Base-by-base conservation (phyloP, 2,329 filamentous ascomycete species). In the Torrubiellomyces zombiae region DNA sequence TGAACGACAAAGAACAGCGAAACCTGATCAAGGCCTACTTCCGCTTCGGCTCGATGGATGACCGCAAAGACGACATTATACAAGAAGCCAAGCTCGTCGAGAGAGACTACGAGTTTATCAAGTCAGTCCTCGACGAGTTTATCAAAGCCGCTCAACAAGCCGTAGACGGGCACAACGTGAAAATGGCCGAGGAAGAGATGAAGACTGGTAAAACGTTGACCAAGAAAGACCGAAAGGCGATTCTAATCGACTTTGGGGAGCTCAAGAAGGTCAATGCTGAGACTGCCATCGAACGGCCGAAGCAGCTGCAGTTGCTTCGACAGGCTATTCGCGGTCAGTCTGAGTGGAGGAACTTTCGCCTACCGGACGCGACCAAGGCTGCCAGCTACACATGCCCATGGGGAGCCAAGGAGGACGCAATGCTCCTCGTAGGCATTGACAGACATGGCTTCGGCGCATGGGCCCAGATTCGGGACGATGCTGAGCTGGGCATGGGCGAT, bases 201-300 rank as follows among this genome's bases (percentile, higher is more conserved):
- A 71, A 77, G 34, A 64, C 68, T 0, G 81, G 81, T 43, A 91
- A 89, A 46, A 65, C 73, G 3, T 54, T 91, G 27, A 92, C 86
- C 0, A 94, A 95, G 58, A 98, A 98, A 50, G 89, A 98, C 46
- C 82, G 82, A 51, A 98, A 98, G 52, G 89, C 89, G 1, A 81
- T 98, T 11, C 59, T 98, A 21, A 94, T 98, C 40, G 85, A 95
- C 45, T 93, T 85, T 51, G 75, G 78, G 22, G 82, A 85, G 28
- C 76, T 94, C 25, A 92, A 92, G 51, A 85, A 92, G 39, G 69
- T 94, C 42, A 98, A 98, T 44, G 89, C 89, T 1, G 83, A 93
- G 51, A 95, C 89, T 0, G 78, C 94, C 27, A 71, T 93, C 8
- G 86, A 95, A 38, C 75, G 91, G 7, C 86, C 89, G 0, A 69